Conservation (phyloP, 768 basidiomycete genomes). For the Mycena epipterygia region DNA sequence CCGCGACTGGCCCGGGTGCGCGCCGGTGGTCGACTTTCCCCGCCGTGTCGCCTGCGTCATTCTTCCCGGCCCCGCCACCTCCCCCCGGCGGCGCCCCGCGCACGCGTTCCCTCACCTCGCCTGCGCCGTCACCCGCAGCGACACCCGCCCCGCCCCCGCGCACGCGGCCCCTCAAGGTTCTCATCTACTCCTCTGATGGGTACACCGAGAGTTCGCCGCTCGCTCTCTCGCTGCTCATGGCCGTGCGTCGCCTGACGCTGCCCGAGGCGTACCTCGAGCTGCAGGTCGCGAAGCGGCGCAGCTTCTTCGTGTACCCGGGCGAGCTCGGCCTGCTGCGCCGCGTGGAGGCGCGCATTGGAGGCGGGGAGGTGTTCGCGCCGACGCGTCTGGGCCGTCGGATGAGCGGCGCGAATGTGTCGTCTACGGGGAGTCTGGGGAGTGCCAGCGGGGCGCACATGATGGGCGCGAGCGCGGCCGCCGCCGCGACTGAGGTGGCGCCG, state of each 20-base stretch:
- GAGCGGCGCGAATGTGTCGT: constrained; percentile 45
- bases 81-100: constrained; percentile 25
- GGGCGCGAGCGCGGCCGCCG: neutral
- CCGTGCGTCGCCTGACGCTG: constrained; percentile 70
- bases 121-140: constrained; percentile 44
- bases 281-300: constrained; percentile 83
- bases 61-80: constrained; percentile 31
- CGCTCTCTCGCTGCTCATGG: constrained; percentile 91
- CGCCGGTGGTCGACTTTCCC: constrained; percentile 39
- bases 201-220: constrained; percentile 95
- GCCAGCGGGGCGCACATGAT: constrained; percentile 42
- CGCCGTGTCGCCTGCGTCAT: constrained; percentile 34
- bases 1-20: neutral
- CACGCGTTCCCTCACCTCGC: constrained; percentile 35
- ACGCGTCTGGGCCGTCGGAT: constrained; percentile 48
- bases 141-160: constrained; percentile 57
- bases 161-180: constrained; percentile 77
- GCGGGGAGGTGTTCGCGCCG: constrained; percentile 51
- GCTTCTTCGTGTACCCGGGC: constrained; percentile 92
- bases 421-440: constrained; percentile 47
- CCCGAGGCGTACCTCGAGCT: constrained; percentile 95
- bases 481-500: neutral
- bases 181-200: constrained; percentile 88
- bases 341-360: constrained; percentile 67
- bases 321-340: constrained; percentile 82